Evolutionary conservation across 169 alveolate species (phyloP).

Genomic region (Cryptosporidium parvum): DNA sequence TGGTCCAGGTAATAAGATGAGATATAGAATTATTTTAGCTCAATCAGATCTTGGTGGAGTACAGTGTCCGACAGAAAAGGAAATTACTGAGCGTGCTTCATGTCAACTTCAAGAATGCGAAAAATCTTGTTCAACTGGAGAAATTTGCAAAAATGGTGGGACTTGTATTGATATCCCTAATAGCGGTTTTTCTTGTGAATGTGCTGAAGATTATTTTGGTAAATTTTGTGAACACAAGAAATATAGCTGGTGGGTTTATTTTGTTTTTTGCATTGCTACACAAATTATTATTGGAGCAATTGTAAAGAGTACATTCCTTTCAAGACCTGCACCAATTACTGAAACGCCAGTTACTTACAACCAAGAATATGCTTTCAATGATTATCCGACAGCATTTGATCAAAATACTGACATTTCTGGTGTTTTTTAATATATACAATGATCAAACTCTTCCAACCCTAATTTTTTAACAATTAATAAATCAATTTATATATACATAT

Average conservation of each 20-base stretch:
- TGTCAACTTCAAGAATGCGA: slow-evolving; percentile 43
- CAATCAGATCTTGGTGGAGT: slow-evolving; percentile 67
- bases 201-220: slow-evolving; percentile 58
- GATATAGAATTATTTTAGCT: slow-evolving; percentile 35
- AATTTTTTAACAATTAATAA: not conserved
- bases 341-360: slow-evolving; percentile 33
- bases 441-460: not conserved
- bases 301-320: slow-evolving; percentile 39
- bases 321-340: slow-evolving; percentile 16
- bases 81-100: slow-evolving; percentile 42
- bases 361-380: slow-evolving; percentile 22
- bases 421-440: not conserved
- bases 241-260: slow-evolving; percentile 64
- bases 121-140: slow-evolving; percentile 17
- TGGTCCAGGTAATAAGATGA: slow-evolving; percentile 44
- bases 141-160: slow-evolving; percentile 58
- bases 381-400: slow-evolving; percentile 41
- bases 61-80: slow-evolving; percentile 53
- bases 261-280: slow-evolving; percentile 28
- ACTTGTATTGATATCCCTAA: slow-evolving; percentile 64
- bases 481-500: not conserved
- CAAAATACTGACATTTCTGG: slow-evolving; percentile 40
- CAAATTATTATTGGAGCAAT: slow-evolving; percentile 64
- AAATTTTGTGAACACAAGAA: slow-evolving; percentile 41
- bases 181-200: slow-evolving; percentile 48